Base-by-base conservation (phyloP, 2,329 filamentous ascomycete species). In the Cordyceps cicadae region DNA sequence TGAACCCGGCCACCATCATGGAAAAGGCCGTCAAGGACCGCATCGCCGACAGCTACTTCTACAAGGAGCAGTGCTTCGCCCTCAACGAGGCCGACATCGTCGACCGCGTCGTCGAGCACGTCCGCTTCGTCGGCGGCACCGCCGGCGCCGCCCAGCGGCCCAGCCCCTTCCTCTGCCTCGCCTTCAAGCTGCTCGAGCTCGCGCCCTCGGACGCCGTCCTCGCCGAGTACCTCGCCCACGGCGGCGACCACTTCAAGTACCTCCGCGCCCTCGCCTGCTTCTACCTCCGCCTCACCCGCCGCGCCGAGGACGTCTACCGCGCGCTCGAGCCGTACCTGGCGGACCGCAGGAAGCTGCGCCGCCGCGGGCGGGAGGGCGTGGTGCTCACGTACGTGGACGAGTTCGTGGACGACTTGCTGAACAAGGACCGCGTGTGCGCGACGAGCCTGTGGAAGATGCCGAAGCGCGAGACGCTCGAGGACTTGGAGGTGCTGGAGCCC, bases 61-160 rank as follows among this genome's bases (percentile, higher is more conserved):
- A 92, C 89, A 97, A 97, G 75, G 94, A 97, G 76, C 92, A 97
- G 77, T 97, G 94, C 73, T 99, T 97, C 75, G 94, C 89, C 48
- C 81, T 99, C 65, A 99, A 97, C 77, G 86, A 87, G 71, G 84
- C 85, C 57, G 84, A 87, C 74, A 79, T 99, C 6, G 88, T 96
- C 68, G 90, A 97, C 76, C 90, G 94, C 65, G 92, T 95, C 0
- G 89, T 91, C 29, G 88, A 93, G 67, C 82, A 87, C 74, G 83
- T 99, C 52, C 82, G 78, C 54, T 94, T 88, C 74, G 83, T 99
- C 61, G 94, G 92, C 64, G 94, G 94, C 66, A 96, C 92, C 5
- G 91, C 91, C 69, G 92, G 92, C 58, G 83, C 85, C 19, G 82
- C 86, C 53, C 93, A 97, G 73, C 90, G 90, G 68, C 93, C 94